phyloP scores from a whole-genome alignment of 2,329 filamentous ascomycete genomes.

The Exophiala mesophila region DNA sequence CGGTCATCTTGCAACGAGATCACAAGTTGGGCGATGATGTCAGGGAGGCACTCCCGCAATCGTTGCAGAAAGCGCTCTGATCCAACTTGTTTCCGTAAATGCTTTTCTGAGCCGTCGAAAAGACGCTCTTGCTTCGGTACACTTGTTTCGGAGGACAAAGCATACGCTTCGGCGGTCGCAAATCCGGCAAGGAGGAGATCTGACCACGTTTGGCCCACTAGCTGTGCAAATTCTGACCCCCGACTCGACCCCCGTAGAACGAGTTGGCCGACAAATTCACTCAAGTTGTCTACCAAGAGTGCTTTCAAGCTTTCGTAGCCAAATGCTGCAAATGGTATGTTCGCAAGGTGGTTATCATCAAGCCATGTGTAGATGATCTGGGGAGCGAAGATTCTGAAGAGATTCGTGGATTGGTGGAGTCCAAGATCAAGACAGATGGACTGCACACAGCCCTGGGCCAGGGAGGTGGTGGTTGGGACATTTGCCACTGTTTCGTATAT shows the following conservation, averaged over 20 bases:
- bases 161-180: slow-evolving; percentile 74
- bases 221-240: slow-evolving; percentile 54
- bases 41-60: slow-evolving; percentile 66
- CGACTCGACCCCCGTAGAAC: slow-evolving; percentile 72
- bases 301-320: slow-evolving; percentile 65
- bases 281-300: slow-evolving; percentile 65
- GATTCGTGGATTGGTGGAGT: slow-evolving; percentile 59
- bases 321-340: slow-evolving; percentile 82
- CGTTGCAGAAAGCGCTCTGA: slow-evolving; percentile 58
- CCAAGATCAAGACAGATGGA: slow-evolving; percentile 62
- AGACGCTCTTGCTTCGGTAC: slow-evolving; percentile 39
- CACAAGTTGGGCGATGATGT: slow-evolving; percentile 72
- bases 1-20: slow-evolving; percentile 73
- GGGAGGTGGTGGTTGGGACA: slow-evolving; percentile 58
- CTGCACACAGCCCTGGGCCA: slow-evolving; percentile 68
- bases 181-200: slow-evolving; percentile 66
- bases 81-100: slow-evolving; percentile 66
- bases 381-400: slow-evolving; percentile 80
- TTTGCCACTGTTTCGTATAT: slow-evolving; percentile 86
- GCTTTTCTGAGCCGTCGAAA: slow-evolving; percentile 56
- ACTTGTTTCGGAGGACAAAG: slow-evolving; percentile 69
- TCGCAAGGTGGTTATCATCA: slow-evolving; percentile 58
- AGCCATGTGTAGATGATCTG: slow-evolving; percentile 93
- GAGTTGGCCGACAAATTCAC: slow-evolving; percentile 74
- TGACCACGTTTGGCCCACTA: slow-evolving; percentile 50